Percentiles rank a stretch among this genome's conserved stretches.
phyloP scores from a whole-genome alignment of 2,329 filamentous ascomycete genomes.

The Diaporthe ilicicola region DNA sequence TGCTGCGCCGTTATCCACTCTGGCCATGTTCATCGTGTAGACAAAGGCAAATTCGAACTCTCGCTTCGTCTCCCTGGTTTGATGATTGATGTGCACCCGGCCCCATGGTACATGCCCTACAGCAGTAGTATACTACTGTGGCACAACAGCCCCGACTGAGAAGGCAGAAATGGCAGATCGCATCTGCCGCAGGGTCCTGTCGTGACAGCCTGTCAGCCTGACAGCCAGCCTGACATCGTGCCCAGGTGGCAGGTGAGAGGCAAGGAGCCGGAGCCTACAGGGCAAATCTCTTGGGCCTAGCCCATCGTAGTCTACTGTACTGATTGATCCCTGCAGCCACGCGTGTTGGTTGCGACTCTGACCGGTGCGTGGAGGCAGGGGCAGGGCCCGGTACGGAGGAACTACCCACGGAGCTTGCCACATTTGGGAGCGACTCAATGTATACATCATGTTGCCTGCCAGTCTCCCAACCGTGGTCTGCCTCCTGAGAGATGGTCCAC shows the following conservation, averaged over 20 bases:
- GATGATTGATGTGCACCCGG: neutral
- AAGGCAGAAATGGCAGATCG: neutral
- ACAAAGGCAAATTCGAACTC: neutral
- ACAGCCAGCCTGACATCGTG: neutral
- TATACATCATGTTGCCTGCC: neutral
- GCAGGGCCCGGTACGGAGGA: neutral
- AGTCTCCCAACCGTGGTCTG: neutral
- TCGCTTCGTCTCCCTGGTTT: too few species aligned
- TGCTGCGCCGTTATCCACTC: neutral
- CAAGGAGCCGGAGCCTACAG: neutral
- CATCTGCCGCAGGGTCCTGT: neutral
- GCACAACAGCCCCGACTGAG: neutral
- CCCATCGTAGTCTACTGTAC: neutral
- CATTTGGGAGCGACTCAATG: neutral
- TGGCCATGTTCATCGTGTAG: neutral
- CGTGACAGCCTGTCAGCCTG: neutral
- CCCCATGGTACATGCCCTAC: neutral
- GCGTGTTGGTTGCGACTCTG: constrained; percentile 12
- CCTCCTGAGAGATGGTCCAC: constrained; percentile 4
- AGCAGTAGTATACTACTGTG: neutral
- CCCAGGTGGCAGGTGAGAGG: neutral
- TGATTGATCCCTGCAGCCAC: constrained; percentile 14
- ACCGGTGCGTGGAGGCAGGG: constrained; percentile 2
- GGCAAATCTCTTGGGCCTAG: neutral
- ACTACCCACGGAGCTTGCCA: neutral